Conservation (phyloP, 768 basidiomycete genomes). For the Lepiota brunneoincarnata region DNA sequence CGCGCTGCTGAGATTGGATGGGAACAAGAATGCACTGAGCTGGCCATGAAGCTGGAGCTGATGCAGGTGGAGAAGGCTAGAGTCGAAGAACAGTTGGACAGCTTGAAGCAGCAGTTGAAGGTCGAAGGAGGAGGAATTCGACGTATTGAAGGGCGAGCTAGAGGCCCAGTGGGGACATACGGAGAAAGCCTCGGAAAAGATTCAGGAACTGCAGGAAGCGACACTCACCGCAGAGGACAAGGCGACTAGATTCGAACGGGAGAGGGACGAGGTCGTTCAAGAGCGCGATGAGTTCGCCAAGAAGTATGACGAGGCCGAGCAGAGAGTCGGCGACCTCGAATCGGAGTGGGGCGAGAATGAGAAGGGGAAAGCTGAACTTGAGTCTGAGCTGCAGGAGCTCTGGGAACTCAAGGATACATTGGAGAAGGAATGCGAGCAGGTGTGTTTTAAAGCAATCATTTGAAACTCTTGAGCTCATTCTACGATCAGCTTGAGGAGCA, state of each 20-base stretch:
- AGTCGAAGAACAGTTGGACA: constrained; percentile 42
- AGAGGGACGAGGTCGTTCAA: constrained; percentile 29
- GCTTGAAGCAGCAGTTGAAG: constrained; percentile 36
- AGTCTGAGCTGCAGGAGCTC: constrained; percentile 51
- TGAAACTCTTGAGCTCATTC: background rate
- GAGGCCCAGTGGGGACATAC: constrained; percentile 72
- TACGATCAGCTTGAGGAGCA: constrained; percentile 47
- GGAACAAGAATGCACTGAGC: constrained; percentile 50
- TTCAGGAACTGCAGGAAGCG: constrained; percentile 34
- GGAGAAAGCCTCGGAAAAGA: constrained; percentile 50
- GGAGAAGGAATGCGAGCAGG: constrained; percentile 56
- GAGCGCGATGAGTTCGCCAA: constrained; percentile 39
- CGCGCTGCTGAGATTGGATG: constrained; percentile 39
- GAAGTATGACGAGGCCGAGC: constrained; percentile 41
- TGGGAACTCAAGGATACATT: constrained; percentile 50
- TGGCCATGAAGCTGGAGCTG: constrained; percentile 38
- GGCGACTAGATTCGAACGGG: constrained; percentile 5
- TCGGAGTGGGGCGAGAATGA: constrained; percentile 55
- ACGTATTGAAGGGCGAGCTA: constrained; percentile 56
- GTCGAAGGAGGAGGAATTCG: constrained; percentile 42
- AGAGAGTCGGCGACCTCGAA: constrained; percentile 45
- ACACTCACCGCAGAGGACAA: constrained; percentile 31
- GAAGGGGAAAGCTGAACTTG: constrained; percentile 52
- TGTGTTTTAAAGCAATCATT: constrained; percentile 23
- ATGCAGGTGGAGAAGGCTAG: constrained; percentile 42